Conservation (phyloP, 176 grass and related monocot species). For the Saccharum officinarum region DNA sequence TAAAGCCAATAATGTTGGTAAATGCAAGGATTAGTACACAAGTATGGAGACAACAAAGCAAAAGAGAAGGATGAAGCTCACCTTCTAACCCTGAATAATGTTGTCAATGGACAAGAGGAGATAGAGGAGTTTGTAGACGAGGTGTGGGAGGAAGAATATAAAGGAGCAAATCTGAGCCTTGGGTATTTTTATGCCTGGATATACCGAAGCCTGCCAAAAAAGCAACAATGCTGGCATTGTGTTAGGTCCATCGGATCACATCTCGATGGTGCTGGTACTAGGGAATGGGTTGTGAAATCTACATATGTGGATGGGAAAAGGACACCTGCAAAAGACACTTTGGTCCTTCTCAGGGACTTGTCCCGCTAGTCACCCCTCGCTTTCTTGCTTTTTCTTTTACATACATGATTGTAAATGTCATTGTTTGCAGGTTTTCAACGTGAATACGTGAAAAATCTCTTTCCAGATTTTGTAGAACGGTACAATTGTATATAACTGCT, state of each 20-base stretch:
- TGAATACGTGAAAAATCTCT: too few species aligned
- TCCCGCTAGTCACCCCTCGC: neutral
- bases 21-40: neutral
- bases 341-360: constrained; percentile 17
- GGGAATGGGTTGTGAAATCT: neutral
- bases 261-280: neutral
- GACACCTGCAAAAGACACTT: constrained; percentile 2
- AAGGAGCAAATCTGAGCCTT: neutral
- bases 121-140: neutral
- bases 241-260: neutral
- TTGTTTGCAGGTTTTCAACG: too few species aligned
- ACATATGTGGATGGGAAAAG: neutral
- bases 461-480: too few species aligned
- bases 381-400: neutral
- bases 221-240: neutral
- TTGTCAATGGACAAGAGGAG: neutral
- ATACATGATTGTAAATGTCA: neutral
- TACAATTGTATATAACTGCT: neutral
- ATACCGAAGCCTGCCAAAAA: neutral
- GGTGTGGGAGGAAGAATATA: neutral
- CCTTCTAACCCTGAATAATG: constrained; percentile 15
- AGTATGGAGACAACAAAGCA: neutral
- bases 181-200: neutral
- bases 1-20: neutral
- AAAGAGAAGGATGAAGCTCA: neutral